Evolutionary conservation across 108 stramenopile species (phyloP), one percentile per base, ranked within the genome.

Genomic region (Cyclotella distinguenda): DNA sequence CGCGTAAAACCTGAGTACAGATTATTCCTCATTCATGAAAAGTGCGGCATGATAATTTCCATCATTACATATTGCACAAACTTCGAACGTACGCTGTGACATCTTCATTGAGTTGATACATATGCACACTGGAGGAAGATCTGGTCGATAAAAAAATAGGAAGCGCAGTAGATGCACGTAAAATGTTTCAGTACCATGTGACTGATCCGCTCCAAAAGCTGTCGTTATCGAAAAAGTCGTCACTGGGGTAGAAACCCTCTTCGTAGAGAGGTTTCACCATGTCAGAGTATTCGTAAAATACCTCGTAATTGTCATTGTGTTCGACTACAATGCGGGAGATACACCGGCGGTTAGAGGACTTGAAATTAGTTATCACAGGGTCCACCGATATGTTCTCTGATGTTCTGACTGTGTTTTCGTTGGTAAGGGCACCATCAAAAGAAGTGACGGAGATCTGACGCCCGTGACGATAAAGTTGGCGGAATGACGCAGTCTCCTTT

Each of bases 171-270:
- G 22, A 18, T 42, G 54, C 54, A 55, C 54, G 22, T 36, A 43
- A 12, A 35, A 18, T 31, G 32, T 65, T 42, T 77, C 70, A 93
- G 78, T 93, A 93, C 91, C 91, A 93, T 22, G 91, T 93, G 49
- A 93, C 84, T 11, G 86, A 87, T 60, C 91, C 91, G 77, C 82
- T 88, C 91, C 91, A 93, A 64, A 93, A 93, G 50, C 85, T 86
- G 72, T 93, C 91, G 84, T 85, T 93, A 72, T 93, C 91, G 65
- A 93, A 93, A 80, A 88, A 89, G 75, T 78, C 83, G 33, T 80
- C 74, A 34, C 60, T 31, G 30, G 15, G 39, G 30, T 31, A 48
- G 72, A 49, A 60, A 10, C 31, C 47, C 40, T 52, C 55, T 39
- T 30, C 22, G 35, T 70, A 50, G 47, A 68, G 62, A 12, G 57